phyloP scores from a whole-genome alignment of 768 basidiomycete species.

The Rhodotorula toruloides region DNA sequence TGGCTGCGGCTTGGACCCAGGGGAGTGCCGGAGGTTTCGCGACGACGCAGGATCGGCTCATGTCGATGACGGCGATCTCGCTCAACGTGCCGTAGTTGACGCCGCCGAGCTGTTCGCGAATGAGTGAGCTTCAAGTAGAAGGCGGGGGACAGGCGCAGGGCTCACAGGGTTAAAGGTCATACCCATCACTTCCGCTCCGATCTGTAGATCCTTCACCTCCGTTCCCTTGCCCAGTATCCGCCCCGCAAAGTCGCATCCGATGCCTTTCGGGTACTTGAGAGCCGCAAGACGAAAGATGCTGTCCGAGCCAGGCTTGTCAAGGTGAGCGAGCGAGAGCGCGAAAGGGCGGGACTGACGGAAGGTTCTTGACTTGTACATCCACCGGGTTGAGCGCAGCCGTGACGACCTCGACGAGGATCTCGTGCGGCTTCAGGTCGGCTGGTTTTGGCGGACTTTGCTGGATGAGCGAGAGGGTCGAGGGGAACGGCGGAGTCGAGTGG shows the following conservation, averaged over 20 bases:
- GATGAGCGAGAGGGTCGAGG: conserved; percentile 13
- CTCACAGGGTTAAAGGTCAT: conserved; percentile 51
- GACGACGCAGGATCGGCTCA: conserved; percentile 11
- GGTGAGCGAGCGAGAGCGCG: neutral
- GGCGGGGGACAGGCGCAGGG: neutral
- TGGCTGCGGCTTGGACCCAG: conserved; percentile 21
- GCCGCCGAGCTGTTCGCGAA: conserved; percentile 5
- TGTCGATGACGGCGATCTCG: conserved; percentile 23
- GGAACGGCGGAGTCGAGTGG: conserved; percentile 21
- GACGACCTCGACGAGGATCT: conserved; percentile 24
- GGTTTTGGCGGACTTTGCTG: neutral
- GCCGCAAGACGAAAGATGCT: conserved; percentile 19
- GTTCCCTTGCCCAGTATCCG: conserved; percentile 56
- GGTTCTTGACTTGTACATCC: conserved; percentile 22
- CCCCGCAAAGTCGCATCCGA: conserved; percentile 86
- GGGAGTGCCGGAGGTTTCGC: conserved; percentile 20
- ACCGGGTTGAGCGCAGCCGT: conserved; percentile 28
- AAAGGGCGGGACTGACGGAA: neutral
- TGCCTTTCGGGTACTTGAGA: conserved; percentile 20
- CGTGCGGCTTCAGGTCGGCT: conserved; percentile 5
- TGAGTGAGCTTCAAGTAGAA: too few species aligned
- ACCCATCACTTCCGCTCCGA: conserved; percentile 71
- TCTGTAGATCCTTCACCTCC: conserved; percentile 55
- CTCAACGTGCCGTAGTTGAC: conserved; percentile 14
- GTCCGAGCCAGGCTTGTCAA: neutral